Evolutionary conservation across 1,139 yeast species (phyloP).

Genomic region (Wickerhamomyces sp.): DNA sequence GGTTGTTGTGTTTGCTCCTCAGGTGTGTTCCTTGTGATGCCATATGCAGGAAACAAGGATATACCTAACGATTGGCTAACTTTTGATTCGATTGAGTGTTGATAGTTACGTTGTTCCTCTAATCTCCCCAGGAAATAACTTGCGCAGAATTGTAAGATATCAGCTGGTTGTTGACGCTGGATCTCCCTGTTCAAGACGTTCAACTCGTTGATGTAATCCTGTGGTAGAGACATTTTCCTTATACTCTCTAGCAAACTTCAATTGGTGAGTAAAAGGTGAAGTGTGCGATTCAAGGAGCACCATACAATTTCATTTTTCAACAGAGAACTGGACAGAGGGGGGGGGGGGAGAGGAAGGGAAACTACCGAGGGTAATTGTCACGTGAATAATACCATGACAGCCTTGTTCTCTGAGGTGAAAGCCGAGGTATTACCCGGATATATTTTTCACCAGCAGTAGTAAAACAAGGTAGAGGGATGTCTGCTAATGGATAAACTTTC

Average conservation of each 20-base stretch:
- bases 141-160: conserved; percentile 70
- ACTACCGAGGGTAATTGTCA: no score
- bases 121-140: conserved; percentile 60
- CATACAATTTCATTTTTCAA: no score
- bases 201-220: conserved; percentile 47
- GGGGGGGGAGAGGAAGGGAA: no score
- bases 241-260: no score
- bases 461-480: no score
- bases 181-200: conserved; percentile 61
- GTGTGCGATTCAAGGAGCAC: no score
- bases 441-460: no score
- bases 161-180: conserved; percentile 56
- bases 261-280: no score
- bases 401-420: no score
- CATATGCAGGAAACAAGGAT: conserved; percentile 38
- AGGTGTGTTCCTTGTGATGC: conserved; percentile 6
- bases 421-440: no score
- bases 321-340: no score
- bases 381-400: no score
- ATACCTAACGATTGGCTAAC: conserved; percentile 47
- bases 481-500: conserved; percentile 12
- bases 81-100: conserved; percentile 48
- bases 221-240: conserved; percentile 19
- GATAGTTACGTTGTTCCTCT: conserved; percentile 52
- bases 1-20: neutral